Base-by-base conservation (phyloP, 495 filamentous ascomycete genomes). In the Xylaria sp. region DNA sequence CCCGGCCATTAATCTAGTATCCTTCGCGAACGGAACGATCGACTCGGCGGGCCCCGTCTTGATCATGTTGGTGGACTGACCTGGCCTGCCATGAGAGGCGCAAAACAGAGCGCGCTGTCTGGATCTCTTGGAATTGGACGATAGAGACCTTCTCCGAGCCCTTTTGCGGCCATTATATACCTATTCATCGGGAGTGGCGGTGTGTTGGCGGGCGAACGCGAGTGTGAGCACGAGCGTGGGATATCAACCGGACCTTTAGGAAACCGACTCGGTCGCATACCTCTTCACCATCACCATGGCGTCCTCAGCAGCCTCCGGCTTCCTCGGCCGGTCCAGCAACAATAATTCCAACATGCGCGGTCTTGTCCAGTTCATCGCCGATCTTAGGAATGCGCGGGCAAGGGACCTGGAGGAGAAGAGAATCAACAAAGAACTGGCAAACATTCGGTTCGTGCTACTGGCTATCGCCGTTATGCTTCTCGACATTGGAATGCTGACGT, bases 341-440 rank as follows among this genome's bases (percentile, higher is more conserved):
- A 89, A 84, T 75, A 87, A 85, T 68, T 89, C 91, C 57, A 93
- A 93, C 67, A 95, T 95, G 92, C 90, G 84, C 71, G 85, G 96
- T 19, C 86, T 99, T 70, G 96, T 98, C 35, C 95, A 97, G 81
- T 99, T 99, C 85, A 98, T 99, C 77, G 97, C 97, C 68, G 97
- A 99, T 80, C 81, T 99, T 72, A 87, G 97, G 73, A 98, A 98
- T 80, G 97, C 97, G 37, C 86, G 97, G 77, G 97, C 97, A 26
- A 88, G 97, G 50, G 97, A 99, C 78, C 82, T 99, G 71, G 97
- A 99, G 80, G 97, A 99, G 84, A 99, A 99, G 84, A 87, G 97
- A 74, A 98, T 99, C 80, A 99, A 99, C 80, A 99, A 99, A 82
- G 97, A 99, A 84, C 85, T 98, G 77, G 97, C 97, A 77, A 99